phyloP scores from a whole-genome alignment of 495 filamentous ascomycete species.

The Aspergillus funiculosus region DNA sequence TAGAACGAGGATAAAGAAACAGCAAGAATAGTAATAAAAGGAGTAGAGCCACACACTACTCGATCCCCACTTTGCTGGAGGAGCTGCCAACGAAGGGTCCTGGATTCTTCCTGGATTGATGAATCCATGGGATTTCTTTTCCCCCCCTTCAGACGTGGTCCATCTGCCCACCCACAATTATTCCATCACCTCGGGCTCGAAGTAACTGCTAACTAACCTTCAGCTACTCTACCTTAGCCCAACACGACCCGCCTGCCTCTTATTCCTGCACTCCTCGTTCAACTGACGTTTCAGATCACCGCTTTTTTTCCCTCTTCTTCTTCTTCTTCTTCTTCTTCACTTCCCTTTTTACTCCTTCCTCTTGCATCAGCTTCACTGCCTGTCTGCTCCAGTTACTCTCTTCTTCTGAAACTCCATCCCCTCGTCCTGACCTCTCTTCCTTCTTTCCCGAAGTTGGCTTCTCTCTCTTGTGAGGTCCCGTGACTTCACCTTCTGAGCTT shows the following conservation, averaged over 20 bases:
- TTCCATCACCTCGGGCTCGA: background rate
- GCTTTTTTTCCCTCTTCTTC: background rate
- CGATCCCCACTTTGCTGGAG: background rate
- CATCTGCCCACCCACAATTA: constrained; percentile 1
- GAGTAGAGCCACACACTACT: background rate
- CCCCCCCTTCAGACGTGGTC: background rate
- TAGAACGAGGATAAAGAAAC: background rate
- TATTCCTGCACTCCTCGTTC: constrained; percentile 2
- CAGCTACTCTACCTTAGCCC: constrained; percentile 1
- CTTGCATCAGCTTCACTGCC: constrained; percentile 1
- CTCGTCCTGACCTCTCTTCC: background rate
- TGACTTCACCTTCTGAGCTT: constrained; percentile 16
- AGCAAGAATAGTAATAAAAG: background rate
- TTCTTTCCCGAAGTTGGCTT: constrained; percentile 4
- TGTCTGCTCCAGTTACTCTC: no score
- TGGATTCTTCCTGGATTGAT: background rate
- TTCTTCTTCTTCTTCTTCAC: background rate
- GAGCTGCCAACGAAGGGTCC: constrained; percentile 5
- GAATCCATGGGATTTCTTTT: background rate
- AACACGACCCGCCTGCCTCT: constrained; percentile 2
- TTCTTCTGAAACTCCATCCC: background rate
- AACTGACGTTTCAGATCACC: background rate
- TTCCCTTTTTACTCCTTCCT: background rate
- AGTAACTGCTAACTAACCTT: constrained; percentile 5
- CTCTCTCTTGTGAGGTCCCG: constrained; percentile 15